phyloP scores from a whole-genome alignment of 768 basidiomycete species.

The Leccinum subgranulosum region DNA sequence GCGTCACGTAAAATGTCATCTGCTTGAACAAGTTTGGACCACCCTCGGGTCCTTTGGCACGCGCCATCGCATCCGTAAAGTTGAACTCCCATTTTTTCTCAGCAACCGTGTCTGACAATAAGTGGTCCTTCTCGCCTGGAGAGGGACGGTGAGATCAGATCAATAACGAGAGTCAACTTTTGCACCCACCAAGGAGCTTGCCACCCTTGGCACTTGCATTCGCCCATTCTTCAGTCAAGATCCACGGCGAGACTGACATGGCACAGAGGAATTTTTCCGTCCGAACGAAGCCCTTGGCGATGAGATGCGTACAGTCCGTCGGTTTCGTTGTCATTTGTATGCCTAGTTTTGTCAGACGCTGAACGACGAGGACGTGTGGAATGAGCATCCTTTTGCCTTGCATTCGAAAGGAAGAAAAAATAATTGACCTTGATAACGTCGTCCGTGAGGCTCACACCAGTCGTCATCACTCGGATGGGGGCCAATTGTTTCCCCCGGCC shows the following conservation, averaged over 20 bases:
- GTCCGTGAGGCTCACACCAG: slow-evolving; percentile 57
- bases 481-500: slow-evolving; percentile 1
- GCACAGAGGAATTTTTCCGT: slow-evolving; percentile 90
- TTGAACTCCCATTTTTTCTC: slow-evolving; percentile 70
- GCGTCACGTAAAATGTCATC: slow-evolving; percentile 73
- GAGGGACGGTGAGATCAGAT: background rate
- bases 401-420: background rate
- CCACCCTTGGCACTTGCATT: slow-evolving; percentile 52
- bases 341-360: slow-evolving; percentile 67
- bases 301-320: slow-evolving; percentile 74
- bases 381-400: background rate
- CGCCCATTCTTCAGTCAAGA: slow-evolving; percentile 72
- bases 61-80: slow-evolving; percentile 54
- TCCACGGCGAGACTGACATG: slow-evolving; percentile 55
- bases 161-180: background rate
- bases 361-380: background rate
- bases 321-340: slow-evolving; percentile 59
- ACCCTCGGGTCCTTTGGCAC: slow-evolving; percentile 46
- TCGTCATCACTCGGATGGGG: slow-evolving; percentile 58
- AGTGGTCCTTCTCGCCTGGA: slow-evolving; percentile 61
- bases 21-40: slow-evolving; percentile 56
- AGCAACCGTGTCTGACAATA: slow-evolving; percentile 54
- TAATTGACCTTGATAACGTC: slow-evolving; percentile 54
- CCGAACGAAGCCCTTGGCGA: slow-evolving; percentile 65
- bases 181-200: slow-evolving; percentile 58